These are phyloP conservation scores for Eruca vesicaria DNA, from an alignment of 441 rosid species.

Conservation along the genomic window DNA sequence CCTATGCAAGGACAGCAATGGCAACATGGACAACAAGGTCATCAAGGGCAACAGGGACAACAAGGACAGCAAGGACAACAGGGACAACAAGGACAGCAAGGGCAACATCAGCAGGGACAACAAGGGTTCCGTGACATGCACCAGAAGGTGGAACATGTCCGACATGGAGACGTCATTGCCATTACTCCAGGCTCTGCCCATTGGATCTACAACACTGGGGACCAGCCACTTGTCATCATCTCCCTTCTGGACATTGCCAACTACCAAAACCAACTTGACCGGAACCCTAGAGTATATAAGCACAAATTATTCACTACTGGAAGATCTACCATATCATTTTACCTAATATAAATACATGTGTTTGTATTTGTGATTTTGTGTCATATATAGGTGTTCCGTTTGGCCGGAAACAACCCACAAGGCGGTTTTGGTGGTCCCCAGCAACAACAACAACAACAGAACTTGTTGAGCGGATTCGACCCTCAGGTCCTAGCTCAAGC, in stretches of 20 bases:
- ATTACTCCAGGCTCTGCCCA: conserved; percentile 60
- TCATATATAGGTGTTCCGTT: conserved; percentile 63
- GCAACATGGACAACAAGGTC: conserved; percentile 11
- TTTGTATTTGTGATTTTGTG: neutral
- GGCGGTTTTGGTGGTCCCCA: conserved; percentile 17
- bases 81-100: neutral
- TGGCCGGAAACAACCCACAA: conserved; percentile 65
- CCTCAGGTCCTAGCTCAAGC: conserved; percentile 50
- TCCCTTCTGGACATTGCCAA: conserved; percentile 50
- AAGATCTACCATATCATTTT: neutral
- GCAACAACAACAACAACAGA: conserved; percentile 36
- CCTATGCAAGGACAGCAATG: conserved; percentile 31
- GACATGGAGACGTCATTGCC: conserved; percentile 61
- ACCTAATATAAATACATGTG: neutral
- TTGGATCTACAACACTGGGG: conserved; percentile 74
- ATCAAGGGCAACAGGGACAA: conserved; percentile 15
- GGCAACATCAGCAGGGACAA: neutral
- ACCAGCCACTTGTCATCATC: conserved; percentile 48
- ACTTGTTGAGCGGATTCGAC: conserved; percentile 59
- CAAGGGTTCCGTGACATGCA: conserved; percentile 53
- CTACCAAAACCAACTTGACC: conserved; percentile 70
- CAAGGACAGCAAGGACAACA: neutral
- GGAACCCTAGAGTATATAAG: conserved; percentile 50
- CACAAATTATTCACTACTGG: neutral
- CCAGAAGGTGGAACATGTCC: conserved; percentile 61